Conservation (phyloP, 768 basidiomycete species). For the Sistotremastrum niveocremeum region DNA sequence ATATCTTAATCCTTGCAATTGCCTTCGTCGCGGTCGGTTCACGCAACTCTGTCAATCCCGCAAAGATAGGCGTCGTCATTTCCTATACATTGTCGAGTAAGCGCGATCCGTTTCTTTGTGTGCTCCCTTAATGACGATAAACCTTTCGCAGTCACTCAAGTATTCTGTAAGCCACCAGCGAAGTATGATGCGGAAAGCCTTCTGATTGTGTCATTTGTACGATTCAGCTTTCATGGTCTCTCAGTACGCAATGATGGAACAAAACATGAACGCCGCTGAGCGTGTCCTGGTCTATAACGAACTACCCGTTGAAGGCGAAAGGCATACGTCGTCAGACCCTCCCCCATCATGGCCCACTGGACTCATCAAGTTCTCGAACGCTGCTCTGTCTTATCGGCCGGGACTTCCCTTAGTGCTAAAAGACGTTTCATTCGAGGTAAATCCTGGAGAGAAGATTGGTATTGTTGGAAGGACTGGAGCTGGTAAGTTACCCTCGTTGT, state of each 20-base stretch:
- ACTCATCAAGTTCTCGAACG: constrained; percentile 38
- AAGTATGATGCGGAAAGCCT: not conserved
- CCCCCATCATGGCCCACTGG: constrained; percentile 41
- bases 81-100: constrained; percentile 29
- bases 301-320: constrained; percentile 39
- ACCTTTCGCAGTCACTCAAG: constrained; percentile 5
- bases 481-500: constrained; percentile 4
- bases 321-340: constrained; percentile 29
- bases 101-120: constrained; percentile 11
- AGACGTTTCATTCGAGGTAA: constrained; percentile 39
- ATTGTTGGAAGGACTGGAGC: constrained; percentile 41
- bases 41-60: constrained; percentile 38
- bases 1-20: constrained; percentile 56
- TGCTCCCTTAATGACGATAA: constrained; percentile 16
- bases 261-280: constrained; percentile 64
- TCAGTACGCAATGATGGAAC: constrained; percentile 45
- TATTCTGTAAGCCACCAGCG: constrained; percentile 6
- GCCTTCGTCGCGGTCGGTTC: constrained; percentile 55
- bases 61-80: constrained; percentile 49
- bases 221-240: constrained; percentile 38
- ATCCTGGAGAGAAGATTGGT: constrained; percentile 51
- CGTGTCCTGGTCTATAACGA: constrained; percentile 56
- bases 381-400: constrained; percentile 44
- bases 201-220: not conserved
- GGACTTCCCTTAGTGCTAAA: constrained; percentile 55